Evolutionary conservation across 768 basidiomycete species (phyloP).

Genomic region (Zangia roseola): DNA sequence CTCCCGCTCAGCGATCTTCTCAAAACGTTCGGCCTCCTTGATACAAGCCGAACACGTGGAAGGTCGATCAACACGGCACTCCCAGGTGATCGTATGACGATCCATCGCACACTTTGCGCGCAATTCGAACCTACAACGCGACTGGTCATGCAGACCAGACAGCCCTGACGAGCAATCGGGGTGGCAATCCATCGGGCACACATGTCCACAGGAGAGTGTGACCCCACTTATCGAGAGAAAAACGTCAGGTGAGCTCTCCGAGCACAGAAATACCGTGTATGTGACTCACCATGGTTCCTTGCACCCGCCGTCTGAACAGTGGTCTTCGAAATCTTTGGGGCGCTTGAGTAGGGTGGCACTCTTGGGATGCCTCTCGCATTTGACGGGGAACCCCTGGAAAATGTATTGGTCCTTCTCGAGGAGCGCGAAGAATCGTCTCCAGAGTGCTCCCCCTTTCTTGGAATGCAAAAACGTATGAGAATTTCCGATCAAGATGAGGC

Average conservation of each 20-base stretch:
- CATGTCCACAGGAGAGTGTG: conserved; percentile 34
- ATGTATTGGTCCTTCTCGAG: conserved; percentile 8
- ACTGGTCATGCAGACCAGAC: conserved; percentile 13
- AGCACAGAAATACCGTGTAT: not conserved
- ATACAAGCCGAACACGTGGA: conserved; percentile 45
- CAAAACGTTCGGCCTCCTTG: conserved; percentile 36
- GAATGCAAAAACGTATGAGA: conserved; percentile 48
- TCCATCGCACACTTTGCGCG: conserved; percentile 38
- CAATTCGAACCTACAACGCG: conserved; percentile 43
- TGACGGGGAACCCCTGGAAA: conserved; percentile 45
- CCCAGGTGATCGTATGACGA: conserved; percentile 42
- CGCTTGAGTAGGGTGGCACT: conserved; percentile 36
- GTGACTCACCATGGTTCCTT: conserved; percentile 50
- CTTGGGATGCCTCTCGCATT: conserved; percentile 53
- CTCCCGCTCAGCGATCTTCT: conserved; percentile 38
- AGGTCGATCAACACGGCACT: conserved; percentile 41
- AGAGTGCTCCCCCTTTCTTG: conserved; percentile 14
- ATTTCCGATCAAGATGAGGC: conserved; percentile 66
- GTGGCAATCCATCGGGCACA: conserved; percentile 63
- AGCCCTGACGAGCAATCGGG: conserved; percentile 42
- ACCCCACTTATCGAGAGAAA: conserved; percentile 3
- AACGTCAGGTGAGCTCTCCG: too few species aligned
- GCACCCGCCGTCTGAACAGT: conserved; percentile 65
- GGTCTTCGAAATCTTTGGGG: conserved; percentile 48
- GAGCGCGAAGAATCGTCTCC: conserved; percentile 12